Percentiles rank a stretch among this genome's conserved stretches.
These are phyloP conservation scores for Colletotrichum scovillei DNA, from an alignment of 2,329 filamentous ascomycete genomes.

Conservation along the genomic window DNA sequence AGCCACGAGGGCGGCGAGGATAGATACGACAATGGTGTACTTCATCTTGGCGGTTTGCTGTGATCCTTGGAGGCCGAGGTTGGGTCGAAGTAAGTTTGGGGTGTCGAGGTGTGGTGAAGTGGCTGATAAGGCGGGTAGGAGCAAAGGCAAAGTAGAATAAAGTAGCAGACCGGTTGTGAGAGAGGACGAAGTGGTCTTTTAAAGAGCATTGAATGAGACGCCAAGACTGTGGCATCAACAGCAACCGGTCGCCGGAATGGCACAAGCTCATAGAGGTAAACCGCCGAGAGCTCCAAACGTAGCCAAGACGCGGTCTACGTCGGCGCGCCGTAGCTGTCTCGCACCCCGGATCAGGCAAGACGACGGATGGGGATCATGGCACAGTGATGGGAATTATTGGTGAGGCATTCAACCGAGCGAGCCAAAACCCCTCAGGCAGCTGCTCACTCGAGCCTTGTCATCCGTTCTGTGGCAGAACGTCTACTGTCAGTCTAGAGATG, in stretches of 20 bases:
- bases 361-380: background rate
- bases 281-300: background rate
- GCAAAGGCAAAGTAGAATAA: background rate
- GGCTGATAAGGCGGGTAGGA: background rate
- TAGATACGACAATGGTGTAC: slow-evolving; percentile 40
- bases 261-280: background rate
- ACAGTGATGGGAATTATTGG: background rate
- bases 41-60: slow-evolving; percentile 41
- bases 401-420: background rate
- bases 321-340: background rate
- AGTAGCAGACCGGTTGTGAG: too few species aligned
- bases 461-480: background rate
- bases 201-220: background rate
- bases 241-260: background rate
- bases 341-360: slow-evolving; percentile 22
- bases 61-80: background rate
- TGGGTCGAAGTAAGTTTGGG: background rate
- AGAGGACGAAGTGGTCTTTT: slow-evolving; percentile 13
- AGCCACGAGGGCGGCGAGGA: slow-evolving; percentile 42
- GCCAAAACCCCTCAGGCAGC: background rate
- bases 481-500: background rate
- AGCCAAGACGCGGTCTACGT: slow-evolving; percentile 10
- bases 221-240: background rate
- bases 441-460: background rate
- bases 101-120: background rate